Percentiles rank a stretch among this genome's conserved stretches.
phyloP scores from a whole-genome alignment of 257 asterid species.

The Mitragyna speciosa region DNA sequence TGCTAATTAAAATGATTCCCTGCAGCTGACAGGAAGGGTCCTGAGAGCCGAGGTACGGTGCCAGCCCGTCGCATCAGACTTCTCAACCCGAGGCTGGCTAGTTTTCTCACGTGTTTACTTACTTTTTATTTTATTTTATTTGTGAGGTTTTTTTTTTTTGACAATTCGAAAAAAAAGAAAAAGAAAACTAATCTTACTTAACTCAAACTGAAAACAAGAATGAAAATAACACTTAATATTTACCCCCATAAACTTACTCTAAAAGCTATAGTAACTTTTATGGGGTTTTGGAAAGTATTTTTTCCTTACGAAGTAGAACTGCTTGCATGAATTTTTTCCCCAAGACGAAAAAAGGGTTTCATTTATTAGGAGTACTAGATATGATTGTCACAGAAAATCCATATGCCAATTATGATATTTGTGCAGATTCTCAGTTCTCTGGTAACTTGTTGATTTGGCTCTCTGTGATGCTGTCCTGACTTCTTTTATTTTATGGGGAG shows the following conservation, averaged over 20 bases:
- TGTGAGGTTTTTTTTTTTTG: neutral
- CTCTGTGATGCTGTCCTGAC: neutral
- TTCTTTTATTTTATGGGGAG: neutral
- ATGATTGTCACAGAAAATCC: too few relatives aligned
- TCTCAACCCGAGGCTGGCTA: conserved; percentile 14
- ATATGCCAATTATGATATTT: too few relatives aligned
- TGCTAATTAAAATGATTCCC: conserved; percentile 2
- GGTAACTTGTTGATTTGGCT: neutral
- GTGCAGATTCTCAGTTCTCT: too few relatives aligned
- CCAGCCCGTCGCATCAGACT: conserved; percentile 22
- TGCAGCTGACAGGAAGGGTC: neutral
- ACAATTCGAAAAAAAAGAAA: too few relatives aligned
- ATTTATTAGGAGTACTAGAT: too few relatives aligned
- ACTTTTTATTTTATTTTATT: neutral
- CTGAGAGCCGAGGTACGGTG: neutral
- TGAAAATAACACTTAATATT: too few relatives aligned
- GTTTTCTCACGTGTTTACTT: neutral
- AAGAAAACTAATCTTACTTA: too few relatives aligned
- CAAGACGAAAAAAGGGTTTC: too few relatives aligned
- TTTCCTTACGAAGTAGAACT: neutral
- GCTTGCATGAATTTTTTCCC: too few relatives aligned
- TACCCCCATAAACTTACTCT: too few relatives aligned
- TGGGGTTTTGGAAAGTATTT: neutral
- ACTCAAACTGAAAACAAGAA: too few relatives aligned
- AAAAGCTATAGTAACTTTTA: too few relatives aligned